A percentile compares a stretch with the other conserved stretches of the same genome.
Evolutionary conservation across 495 filamentous ascomycete species (phyloP).

Genomic region (Oleoguttula mirabilis): DNA sequence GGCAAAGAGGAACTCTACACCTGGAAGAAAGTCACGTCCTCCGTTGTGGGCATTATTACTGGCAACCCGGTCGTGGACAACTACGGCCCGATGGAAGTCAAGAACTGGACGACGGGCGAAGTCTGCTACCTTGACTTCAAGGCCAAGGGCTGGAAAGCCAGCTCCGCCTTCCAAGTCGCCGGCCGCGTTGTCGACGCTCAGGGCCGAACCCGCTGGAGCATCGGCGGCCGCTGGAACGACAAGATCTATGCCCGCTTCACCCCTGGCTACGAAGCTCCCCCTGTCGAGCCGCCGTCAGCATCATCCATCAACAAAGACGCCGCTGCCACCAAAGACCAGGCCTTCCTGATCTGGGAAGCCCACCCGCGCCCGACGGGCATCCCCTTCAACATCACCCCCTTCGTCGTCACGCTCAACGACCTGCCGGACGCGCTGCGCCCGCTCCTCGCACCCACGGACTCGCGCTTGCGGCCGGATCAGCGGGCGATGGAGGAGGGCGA

Average conservation of each 20-base stretch:
- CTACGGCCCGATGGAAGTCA: conserved; percentile 93
- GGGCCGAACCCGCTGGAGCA: conserved; percentile 67
- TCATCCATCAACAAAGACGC: conserved; percentile 33
- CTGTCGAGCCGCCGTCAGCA: conserved; percentile 43
- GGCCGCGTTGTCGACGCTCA: conserved; percentile 69
- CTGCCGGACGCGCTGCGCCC: conserved; percentile 60
- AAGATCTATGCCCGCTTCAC: conserved; percentile 90
- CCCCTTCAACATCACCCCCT: conserved; percentile 95
- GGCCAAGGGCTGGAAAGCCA: conserved; percentile 84
- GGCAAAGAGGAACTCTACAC: conserved; percentile 67
- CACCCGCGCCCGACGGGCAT: conserved; percentile 69
- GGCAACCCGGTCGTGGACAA: conserved; percentile 96
- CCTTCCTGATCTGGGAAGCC: conserved; percentile 85
- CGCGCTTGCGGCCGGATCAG: conserved; percentile 81
- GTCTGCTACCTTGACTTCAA: conserved; percentile 89
- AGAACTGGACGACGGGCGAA: conserved; percentile 92
- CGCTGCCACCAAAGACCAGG: conserved; percentile 46
- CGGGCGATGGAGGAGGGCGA: conserved; percentile 97
- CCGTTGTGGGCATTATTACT: conserved; percentile 96
- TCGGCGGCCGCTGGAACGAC: conserved; percentile 95
- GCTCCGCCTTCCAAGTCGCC: conserved; percentile 71
- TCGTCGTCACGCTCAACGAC: conserved; percentile 86
- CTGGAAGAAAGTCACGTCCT: conserved; percentile 97
- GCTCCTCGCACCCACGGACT: conserved; percentile 81
- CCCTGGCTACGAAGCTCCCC: conserved; percentile 71